Conservation (phyloP, 768 basidiomycete species). For the Hemileccinum rubropunctum region DNA sequence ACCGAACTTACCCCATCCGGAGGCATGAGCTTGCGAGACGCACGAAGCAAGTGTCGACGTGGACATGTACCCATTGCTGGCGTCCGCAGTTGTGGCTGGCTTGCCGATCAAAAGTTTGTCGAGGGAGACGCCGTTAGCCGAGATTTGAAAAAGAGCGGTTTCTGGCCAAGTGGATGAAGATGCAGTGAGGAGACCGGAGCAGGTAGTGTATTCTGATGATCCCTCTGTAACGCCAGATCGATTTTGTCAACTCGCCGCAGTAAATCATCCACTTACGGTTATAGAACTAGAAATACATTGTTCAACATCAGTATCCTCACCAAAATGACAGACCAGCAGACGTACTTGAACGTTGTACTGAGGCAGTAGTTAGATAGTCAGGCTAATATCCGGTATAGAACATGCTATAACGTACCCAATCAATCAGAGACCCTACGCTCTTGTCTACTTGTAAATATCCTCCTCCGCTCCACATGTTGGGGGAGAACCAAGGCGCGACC, state of each 20-base stretch:
- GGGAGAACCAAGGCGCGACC: conserved; percentile 44
- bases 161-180: conserved; percentile 60
- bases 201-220: conserved; percentile 57
- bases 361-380: neutral
- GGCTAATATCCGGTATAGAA: too few species aligned
- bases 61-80: conserved; percentile 53
- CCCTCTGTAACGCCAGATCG: conserved; percentile 42
- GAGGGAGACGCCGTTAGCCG: conserved; percentile 39
- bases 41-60: conserved; percentile 55
- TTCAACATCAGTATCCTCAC: neutral
- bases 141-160: conserved; percentile 50
- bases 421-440: conserved; percentile 39
- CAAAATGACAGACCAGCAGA: neutral
- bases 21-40: conserved; percentile 51
- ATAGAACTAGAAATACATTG: conserved; percentile 14
- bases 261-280: conserved; percentile 17
- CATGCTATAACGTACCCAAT: conserved; percentile 35
- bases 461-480: conserved; percentile 33
- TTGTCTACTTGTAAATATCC: conserved; percentile 40
- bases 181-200: conserved; percentile 49
- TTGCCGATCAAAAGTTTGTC: conserved; percentile 56
- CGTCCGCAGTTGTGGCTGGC: conserved; percentile 40
- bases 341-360: conserved; percentile 43
- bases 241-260: neutral
- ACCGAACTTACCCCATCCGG: conserved; percentile 63